Evolutionary conservation across 31 red algal genomes (phyloP).

Genomic region (Odonthalia washingtoniensis): DNA sequence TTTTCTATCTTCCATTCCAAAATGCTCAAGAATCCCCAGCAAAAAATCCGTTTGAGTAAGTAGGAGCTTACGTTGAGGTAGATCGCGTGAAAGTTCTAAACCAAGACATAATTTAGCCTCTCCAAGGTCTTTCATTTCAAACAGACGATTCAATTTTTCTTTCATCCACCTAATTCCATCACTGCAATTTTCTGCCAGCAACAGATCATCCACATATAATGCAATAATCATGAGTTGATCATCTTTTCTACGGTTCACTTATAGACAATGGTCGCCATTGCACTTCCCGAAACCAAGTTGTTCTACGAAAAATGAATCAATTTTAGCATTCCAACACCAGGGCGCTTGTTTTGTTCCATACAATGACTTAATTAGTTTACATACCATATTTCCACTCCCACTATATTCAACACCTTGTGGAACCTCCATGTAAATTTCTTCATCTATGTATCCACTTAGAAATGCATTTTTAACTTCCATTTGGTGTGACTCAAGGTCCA

Average conservation of each 20-base stretch:
- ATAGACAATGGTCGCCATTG: conserved; percentile 40
- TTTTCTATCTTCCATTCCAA: conserved; percentile 23
- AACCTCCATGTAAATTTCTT: conserved; percentile 55
- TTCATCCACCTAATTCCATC: conserved; percentile 1
- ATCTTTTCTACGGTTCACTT: neutral
- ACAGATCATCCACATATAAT: conserved; percentile 46
- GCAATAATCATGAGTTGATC: conserved; percentile 29
- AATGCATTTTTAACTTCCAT: conserved; percentile 61
- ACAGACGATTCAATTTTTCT: conserved; percentile 7
- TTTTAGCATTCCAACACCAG: conserved; percentile 41
- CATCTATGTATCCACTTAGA: conserved; percentile 46
- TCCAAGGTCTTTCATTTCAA: conserved; percentile 51
- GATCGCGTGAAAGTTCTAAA: conserved; percentile 13
- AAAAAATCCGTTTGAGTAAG: conserved; percentile 19
- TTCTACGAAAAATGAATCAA: conserved; percentile 17
- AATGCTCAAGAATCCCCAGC: conserved; percentile 8
- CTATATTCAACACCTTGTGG: conserved; percentile 33
- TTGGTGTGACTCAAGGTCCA: conserved; percentile 11
- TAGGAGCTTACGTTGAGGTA: neutral
- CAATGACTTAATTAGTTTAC: conserved; percentile 8
- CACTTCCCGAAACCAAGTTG: neutral
- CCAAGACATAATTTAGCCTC: conserved; percentile 40
- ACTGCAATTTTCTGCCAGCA: conserved; percentile 22
- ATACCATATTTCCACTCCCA: neutral
- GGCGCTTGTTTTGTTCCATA: too few relatives aligned